Base-by-base conservation (phyloP, 1,284 basidiomycete species). In the Microbotryum violaceum region DNA sequence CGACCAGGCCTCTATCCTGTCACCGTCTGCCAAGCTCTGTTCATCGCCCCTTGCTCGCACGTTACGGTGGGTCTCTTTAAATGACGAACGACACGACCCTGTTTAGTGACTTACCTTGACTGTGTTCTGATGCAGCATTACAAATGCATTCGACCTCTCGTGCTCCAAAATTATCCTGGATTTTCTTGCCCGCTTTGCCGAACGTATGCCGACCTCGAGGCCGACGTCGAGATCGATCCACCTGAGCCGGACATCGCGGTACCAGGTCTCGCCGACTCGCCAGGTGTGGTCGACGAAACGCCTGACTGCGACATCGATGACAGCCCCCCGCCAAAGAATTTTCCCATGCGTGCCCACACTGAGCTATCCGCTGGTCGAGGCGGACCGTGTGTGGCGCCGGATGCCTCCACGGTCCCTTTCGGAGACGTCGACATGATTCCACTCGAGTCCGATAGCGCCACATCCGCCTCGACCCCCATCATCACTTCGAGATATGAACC, bases 101-200 rank as follows among this genome's bases (percentile, higher is more conserved):
- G 37, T 14, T 18, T 18, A 42, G 37, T 4, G 37, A 42, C 37
- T 42, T 16, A 42, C 47, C 37, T 23, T 42, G 23, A 33, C 25
- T 23, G 37, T 45, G 55, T 18, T 27, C 45, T 33, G 33, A 55
- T 66, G 56, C 97, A 96, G 80, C 94, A 97, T 77, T 97, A 89
- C 83, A 97, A 97, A 77, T 98, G 96, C 76, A 94, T 98, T 68
- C 84, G 91, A 0, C 93, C 92, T 0, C 80, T 97, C 20, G 81
- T 98, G 49, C 82, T 88, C 70, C 76, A 82, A 45, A 92, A 97
- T 76, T 85, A 94, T 71, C 91, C 94, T 0, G 89, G 90, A 4
- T 98, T 98, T 77, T 89, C 86, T 8, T 98, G 94, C 71, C 96
- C 94, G 0, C 83, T 98, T 9, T 98, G 94, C 76, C 70, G 77